Evolutionary conservation across 768 basidiomycete genomes (phyloP).

Genomic region (Mycena indigotica): DNA sequence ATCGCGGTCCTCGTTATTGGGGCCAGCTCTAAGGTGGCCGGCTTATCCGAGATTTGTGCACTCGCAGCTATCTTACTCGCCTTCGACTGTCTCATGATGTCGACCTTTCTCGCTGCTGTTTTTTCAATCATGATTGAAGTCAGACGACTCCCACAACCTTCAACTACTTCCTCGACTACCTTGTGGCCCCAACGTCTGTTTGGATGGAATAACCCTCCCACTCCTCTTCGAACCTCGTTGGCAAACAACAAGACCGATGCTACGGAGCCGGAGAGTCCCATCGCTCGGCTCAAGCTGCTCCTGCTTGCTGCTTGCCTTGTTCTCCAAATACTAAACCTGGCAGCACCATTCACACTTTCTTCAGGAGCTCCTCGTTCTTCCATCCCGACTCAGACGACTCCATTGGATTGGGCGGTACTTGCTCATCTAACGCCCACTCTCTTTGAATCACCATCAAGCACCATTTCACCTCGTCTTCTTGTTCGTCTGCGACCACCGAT

Average conservation of each 20-base stretch:
- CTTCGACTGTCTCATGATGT: constrained; percentile 86
- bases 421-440: constrained; percentile 2
- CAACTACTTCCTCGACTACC: constrained; percentile 33
- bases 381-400: constrained; percentile 12
- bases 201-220: constrained; percentile 12
- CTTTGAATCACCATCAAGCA: neutral
- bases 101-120: constrained; percentile 87
- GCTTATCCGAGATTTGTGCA: constrained; percentile 91
- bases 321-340: constrained; percentile 89
- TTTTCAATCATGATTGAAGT: constrained; percentile 96
- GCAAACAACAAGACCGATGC: constrained; percentile 30
- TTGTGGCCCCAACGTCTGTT: constrained; percentile 8
- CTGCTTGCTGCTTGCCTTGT: constrained; percentile 90
- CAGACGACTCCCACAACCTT: constrained; percentile 53
- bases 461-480: constrained; percentile 28
- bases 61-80: constrained; percentile 86
- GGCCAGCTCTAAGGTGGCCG: constrained; percentile 83
- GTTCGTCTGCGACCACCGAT: constrained; percentile 22
- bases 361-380: constrained; percentile 1
- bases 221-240: constrained; percentile 17
- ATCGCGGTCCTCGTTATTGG: constrained; percentile 88
- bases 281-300: constrained; percentile 85
- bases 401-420: constrained; percentile 10
- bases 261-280: constrained; percentile 71
- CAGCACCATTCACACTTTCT: constrained; percentile 78